Evolutionary conservation across 192 early-diverging fungal genomes (phyloP).

Genomic region (Linnemannia zychae): DNA sequence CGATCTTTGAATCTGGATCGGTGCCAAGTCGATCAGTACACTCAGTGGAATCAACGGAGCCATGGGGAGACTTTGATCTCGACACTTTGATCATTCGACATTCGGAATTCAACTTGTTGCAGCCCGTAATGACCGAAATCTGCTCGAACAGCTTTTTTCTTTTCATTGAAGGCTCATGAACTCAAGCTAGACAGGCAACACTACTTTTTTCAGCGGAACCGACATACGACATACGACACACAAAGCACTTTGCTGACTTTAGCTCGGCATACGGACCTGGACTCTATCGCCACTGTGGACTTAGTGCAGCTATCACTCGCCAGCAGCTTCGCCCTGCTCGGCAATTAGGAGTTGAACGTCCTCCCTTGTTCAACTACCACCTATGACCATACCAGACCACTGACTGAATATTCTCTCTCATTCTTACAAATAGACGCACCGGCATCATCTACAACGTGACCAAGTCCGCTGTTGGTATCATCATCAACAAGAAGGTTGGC

Average conservation of each 20-base stretch:
- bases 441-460: conserved; percentile 99
- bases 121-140: neutral
- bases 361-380: neutral
- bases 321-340: neutral
- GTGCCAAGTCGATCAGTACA: neutral
- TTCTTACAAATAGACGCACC: conserved; percentile 77
- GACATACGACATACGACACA: too few species aligned
- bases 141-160: neutral
- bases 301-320: too few species aligned
- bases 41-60: neutral
- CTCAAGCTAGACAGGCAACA: neutral
- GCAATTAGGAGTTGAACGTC: too few species aligned
- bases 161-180: neutral
- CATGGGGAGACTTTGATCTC: conserved; percentile 2
- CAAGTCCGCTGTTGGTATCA: conserved; percentile 98
- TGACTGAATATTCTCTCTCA: conserved; percentile 57
- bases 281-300: too few species aligned
- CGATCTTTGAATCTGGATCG: neutral
- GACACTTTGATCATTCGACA: neutral
- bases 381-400: conserved; percentile 40
- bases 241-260: too few species aligned
- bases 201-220: too few species aligned
- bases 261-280: too few species aligned
- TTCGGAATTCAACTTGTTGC: neutral
- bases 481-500: conserved; percentile 98